Evolutionary conservation across 2,329 filamentous ascomycete species (phyloP).

Genomic region (Acrocalymma vagum): DNA sequence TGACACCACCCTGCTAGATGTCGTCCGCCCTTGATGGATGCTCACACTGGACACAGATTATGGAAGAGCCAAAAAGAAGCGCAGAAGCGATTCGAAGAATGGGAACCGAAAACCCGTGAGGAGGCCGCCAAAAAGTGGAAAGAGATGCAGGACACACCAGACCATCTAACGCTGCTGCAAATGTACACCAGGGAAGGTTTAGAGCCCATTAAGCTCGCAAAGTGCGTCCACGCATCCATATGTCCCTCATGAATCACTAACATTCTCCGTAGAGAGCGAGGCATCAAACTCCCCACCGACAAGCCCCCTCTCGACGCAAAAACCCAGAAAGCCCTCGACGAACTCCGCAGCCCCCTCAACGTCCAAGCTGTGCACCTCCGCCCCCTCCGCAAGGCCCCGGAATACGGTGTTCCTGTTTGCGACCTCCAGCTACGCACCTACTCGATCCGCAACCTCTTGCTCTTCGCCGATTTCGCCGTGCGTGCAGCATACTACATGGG

Average conservation of each 20-base stretch:
- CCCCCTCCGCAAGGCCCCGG: slow-evolving; percentile 77
- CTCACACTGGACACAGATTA: slow-evolving; percentile 29
- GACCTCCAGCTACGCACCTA: slow-evolving; percentile 94
- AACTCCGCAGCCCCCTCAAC: slow-evolving; percentile 66
- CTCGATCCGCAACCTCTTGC: slow-evolving; percentile 87
- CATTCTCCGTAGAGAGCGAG: slow-evolving; percentile 30
- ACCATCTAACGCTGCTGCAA: slow-evolving; percentile 37
- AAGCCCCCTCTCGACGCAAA: slow-evolving; percentile 35
- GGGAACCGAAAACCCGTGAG: slow-evolving; percentile 39
- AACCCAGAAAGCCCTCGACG: slow-evolving; percentile 39
- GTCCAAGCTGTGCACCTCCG: slow-evolving; percentile 88
- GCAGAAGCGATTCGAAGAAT: slow-evolving; percentile 22
- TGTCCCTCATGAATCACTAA: slow-evolving; percentile 6
- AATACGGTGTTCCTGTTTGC: slow-evolving; percentile 83
- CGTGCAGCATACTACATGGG: slow-evolving; percentile 94
- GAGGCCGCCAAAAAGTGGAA: slow-evolving; percentile 39
- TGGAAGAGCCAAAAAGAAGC: slow-evolving; percentile 33
- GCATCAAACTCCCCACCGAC: slow-evolving; percentile 41
- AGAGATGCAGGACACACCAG: slow-evolving; percentile 38
- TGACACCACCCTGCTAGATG: neutral
- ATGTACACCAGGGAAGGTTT: slow-evolving; percentile 43
- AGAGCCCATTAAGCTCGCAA: slow-evolving; percentile 44
- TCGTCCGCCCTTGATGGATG: too few species aligned
- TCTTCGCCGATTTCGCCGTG: slow-evolving; percentile 93
- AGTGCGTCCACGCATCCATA: slow-evolving; percentile 27